A percentile compares a stretch with the other conserved stretches of the same genome.
Evolutionary conservation across 2,329 filamentous ascomycete genomes (phyloP).

Genomic region (Nannizziopsis arthrosporioides): DNA sequence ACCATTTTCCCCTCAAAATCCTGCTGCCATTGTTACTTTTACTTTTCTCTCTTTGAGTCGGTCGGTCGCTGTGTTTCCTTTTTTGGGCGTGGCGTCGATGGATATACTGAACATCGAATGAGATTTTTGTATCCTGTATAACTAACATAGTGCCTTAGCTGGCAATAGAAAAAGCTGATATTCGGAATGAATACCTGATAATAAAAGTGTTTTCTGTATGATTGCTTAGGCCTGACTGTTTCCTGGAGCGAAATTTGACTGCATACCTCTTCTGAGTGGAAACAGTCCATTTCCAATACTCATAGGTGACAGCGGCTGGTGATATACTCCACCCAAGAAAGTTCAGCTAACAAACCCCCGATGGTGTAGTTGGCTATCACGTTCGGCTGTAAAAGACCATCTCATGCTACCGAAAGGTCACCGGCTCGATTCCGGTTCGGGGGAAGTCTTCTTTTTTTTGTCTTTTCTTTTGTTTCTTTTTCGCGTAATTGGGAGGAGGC

Average conservation of each 20-base stretch:
- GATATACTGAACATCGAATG: constrained; percentile 8
- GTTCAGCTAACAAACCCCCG: constrained; percentile 3
- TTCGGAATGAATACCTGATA: too few species aligned
- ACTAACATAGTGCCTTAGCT: background rate
- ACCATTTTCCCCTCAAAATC: too few species aligned
- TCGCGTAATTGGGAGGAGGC: background rate
- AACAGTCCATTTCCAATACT: too few species aligned
- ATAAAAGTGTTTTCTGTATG: too few species aligned
- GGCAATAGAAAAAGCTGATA: background rate
- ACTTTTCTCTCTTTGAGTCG: background rate
- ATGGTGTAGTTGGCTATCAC: constrained; percentile 14
- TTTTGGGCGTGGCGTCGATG: constrained; percentile 4
- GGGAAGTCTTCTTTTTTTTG: constrained; percentile 5
- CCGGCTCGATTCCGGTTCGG: constrained; percentile 12
- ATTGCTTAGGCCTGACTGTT: too few species aligned
- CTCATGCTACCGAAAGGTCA: constrained; percentile 12
- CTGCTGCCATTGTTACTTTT: background rate
- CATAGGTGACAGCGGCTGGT: too few species aligned
- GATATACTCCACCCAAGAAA: background rate
- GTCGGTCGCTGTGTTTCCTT: background rate
- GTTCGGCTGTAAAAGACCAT: constrained; percentile 11
- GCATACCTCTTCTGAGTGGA: too few species aligned
- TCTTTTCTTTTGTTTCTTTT: background rate
- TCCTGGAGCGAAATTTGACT: too few species aligned
- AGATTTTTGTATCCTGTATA: background rate